A percentile compares a stretch with the other conserved stretches of the same genome.
phyloP scores from a whole-genome alignment of 2,329 filamentous ascomycete genomes.

The Phyllosticta citrichinensis region DNA sequence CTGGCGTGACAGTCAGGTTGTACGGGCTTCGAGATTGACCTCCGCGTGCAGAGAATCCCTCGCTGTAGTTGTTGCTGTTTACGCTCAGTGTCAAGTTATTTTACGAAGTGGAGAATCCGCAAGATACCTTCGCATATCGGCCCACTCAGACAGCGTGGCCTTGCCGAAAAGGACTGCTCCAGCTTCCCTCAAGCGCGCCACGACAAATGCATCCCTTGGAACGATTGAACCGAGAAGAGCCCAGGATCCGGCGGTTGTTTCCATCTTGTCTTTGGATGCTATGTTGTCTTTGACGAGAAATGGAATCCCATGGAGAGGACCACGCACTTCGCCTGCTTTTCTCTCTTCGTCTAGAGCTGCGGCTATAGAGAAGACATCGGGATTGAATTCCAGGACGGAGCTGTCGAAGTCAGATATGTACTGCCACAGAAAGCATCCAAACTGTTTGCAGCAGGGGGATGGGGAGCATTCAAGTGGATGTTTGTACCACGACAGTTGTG shows the following conservation, averaged over 20 bases:
- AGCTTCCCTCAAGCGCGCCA: slow-evolving; percentile 50
- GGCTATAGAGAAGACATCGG: slow-evolving; percentile 56
- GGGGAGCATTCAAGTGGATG: too few species aligned
- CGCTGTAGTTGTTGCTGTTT: slow-evolving; percentile 23
- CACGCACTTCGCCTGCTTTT: slow-evolving; percentile 43
- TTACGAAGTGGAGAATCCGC: slow-evolving; percentile 37
- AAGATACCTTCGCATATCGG: slow-evolving; percentile 49
- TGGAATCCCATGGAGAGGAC: slow-evolving; percentile 64
- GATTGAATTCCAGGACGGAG: slow-evolving; percentile 56
- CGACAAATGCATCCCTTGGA: slow-evolving; percentile 57
- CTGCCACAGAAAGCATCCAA: not conserved
- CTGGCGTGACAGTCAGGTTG: slow-evolving; percentile 58
- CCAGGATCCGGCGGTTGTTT: slow-evolving; percentile 64
- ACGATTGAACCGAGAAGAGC: slow-evolving; percentile 56
- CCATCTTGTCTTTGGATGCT: slow-evolving; percentile 52
- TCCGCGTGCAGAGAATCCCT: slow-evolving; percentile 24
- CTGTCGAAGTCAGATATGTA: slow-evolving; percentile 23
- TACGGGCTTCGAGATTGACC: slow-evolving; percentile 41
- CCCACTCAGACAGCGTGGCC: slow-evolving; percentile 63
- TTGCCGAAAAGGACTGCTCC: slow-evolving; percentile 64
- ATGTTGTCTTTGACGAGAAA: slow-evolving; percentile 59
- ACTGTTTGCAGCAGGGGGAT: too few species aligned
- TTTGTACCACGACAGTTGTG: too few species aligned
- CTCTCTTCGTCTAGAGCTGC: slow-evolving; percentile 51
- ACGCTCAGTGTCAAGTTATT: slow-evolving; percentile 39